Evolutionary conservation across 192 early-diverging fungal genomes (phyloP).

Genomic region (Backusella psychrophila): DNA sequence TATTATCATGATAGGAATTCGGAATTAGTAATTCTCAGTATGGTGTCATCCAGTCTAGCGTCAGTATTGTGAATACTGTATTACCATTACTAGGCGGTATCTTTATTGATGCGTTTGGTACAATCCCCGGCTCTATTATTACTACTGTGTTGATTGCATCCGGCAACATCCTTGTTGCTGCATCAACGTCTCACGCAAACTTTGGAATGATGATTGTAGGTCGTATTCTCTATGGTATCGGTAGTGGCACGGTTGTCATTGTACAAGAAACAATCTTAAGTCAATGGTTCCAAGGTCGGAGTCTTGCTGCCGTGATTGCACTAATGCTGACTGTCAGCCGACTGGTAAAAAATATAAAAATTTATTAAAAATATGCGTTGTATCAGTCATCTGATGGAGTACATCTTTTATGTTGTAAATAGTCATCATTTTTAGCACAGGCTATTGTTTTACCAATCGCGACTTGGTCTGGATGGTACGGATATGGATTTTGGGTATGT

Average conservation of each 20-base stretch:
- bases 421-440: conserved; percentile 66
- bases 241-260: conserved; percentile 69
- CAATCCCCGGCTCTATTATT: conserved; percentile 49
- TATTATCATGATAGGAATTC: conserved; percentile 43
- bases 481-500: conserved; percentile 41
- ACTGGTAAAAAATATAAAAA: conserved; percentile 41
- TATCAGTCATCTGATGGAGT: neutral
- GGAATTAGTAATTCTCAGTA: conserved; percentile 60
- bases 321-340: conserved; percentile 70
- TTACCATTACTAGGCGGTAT: conserved; percentile 50
- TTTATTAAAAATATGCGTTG: neutral
- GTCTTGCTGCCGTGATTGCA: conserved; percentile 64
- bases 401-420: neutral
- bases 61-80: conserved; percentile 55
- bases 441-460: conserved; percentile 62
- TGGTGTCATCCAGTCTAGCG: conserved; percentile 61
- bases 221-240: conserved; percentile 58
- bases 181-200: conserved; percentile 42
- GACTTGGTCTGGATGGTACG: conserved; percentile 41
- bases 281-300: conserved; percentile 72
- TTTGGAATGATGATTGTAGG: conserved; percentile 53
- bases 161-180: conserved; percentile 48
- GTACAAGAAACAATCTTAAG: conserved; percentile 77
- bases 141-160: conserved; percentile 54
- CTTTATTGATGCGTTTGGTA: conserved; percentile 61